A percentile compares a stretch with the other conserved stretches of the same genome.
Conservation (phyloP, 345 rosid genomes). For the Cardiospermum halicacabum region DNA sequence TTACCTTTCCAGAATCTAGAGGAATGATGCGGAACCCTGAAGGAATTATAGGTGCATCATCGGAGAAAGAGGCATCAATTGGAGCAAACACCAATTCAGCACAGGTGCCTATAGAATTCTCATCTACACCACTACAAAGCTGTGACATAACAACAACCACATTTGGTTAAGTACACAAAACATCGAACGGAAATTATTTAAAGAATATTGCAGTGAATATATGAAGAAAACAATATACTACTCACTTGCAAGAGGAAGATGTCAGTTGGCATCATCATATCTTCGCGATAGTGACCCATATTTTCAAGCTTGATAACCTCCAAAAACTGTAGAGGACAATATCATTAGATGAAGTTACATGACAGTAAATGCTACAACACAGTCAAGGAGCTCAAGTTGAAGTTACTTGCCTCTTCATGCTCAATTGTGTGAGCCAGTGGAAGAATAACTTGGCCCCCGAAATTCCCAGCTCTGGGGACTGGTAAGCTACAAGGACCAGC, state of each 20-base stretch:
- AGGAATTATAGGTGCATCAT: slow-evolving; percentile 92
- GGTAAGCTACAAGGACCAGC: slow-evolving; percentile 81
- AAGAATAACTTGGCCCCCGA: slow-evolving; percentile 91
- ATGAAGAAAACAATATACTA: neutral
- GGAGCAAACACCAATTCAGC: slow-evolving; percentile 95
- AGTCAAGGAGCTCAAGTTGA: neutral
- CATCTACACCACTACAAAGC: slow-evolving; percentile 96
- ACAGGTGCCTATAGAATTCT: slow-evolving; percentile 73
- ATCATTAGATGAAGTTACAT: neutral
- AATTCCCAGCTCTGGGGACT: slow-evolving; percentile 70
- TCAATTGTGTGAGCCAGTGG: slow-evolving; percentile 97
- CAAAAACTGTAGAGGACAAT: slow-evolving; percentile 50
- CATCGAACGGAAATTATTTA: no score
- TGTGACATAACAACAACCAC: slow-evolving; percentile 20
- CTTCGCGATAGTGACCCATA: slow-evolving; percentile 76
- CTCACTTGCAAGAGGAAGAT: slow-evolving; percentile 94
- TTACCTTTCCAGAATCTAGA: slow-evolving; percentile 69
- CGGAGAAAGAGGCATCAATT: slow-evolving; percentile 92
- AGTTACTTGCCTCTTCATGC: slow-evolving; percentile 72
- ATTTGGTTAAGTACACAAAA: slow-evolving; percentile 1
- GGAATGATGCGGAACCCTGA: slow-evolving; percentile 97
- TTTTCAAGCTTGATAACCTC: slow-evolving; percentile 94
- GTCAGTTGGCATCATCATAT: slow-evolving; percentile 80
- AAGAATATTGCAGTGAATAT: neutral
- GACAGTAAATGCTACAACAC: neutral